Evolutionary conservation across 352 stramenopile species (phyloP), one percentile per base, ranked within the genome.

Genomic region (Phytophthora hybrid): DNA sequence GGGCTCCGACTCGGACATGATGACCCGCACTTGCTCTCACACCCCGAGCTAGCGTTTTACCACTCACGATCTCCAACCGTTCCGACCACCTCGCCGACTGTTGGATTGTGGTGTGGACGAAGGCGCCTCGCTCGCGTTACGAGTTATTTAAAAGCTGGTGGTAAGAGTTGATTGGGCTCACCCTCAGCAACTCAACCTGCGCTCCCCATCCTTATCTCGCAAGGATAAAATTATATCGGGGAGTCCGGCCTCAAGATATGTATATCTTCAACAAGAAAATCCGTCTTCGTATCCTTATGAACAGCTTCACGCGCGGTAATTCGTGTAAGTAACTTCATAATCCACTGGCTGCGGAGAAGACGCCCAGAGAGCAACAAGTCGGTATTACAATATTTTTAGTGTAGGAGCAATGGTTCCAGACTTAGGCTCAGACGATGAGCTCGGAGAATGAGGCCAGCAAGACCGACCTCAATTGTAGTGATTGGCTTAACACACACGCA

Each of bases 1-100:
- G 53, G 54, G 54, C 39, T 78, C 71, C 34, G 69, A 68, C 47
- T 74, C 66, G 47, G 71, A 78, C 71, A 78, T 78, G 51, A 32
- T 49, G 47, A 9, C 32, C 10, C 51, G 57, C 37, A 34, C 52
- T 65, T 51, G 46, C 26, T 59, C 23, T 62, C 52, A 56, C 39
- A 5, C 10, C 58, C 55, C 13, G 23, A 18, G 19, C 54, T 16
- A 58, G 44, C 23, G 54, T 41, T 65, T 67, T 54, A 63, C 63
- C 8, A 26, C 47, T 29, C 19, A 19, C 18, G 19, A 51, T 13
- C 19, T 41, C 6, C 61, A 71, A 65, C 41, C 29, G 57, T 58
- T 61, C 23, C 34, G 11, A 44, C 37, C 54, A 9, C 60, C n/a
- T n/a, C 52, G 29, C 19, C 37, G 65, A 71, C 66, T 78, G 59